Percentiles rank a stretch among this genome's conserved stretches.
These are phyloP conservation scores for Euphrasia confusa DNA, from an alignment of 257 asterid genomes.

Conservation along the genomic window DNA sequence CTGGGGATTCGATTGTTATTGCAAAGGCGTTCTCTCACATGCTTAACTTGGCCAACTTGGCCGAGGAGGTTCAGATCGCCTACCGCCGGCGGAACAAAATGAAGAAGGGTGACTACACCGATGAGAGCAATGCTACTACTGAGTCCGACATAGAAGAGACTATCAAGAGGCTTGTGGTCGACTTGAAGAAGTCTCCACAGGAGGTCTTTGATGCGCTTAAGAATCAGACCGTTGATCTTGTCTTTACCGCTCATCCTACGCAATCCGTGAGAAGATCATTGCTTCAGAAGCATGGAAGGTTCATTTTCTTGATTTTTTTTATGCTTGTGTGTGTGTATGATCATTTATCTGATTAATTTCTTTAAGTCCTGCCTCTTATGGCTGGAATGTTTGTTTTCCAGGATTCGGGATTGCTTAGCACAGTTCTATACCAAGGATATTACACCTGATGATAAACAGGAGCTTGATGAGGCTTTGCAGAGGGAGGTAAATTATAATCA, in stretches of 20 bases:
- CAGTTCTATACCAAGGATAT: constrained; percentile 48
- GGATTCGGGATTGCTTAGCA: constrained; percentile 54
- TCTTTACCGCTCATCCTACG: constrained; percentile 59
- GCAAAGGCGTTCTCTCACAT: constrained; percentile 59
- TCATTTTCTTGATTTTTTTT: background rate
- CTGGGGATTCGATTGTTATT: constrained; percentile 55
- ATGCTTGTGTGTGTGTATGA: background rate
- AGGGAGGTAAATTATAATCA: constrained; percentile 41
- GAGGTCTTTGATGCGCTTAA: constrained; percentile 56
- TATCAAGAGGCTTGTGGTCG: constrained; percentile 46
- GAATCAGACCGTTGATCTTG: constrained; percentile 62
- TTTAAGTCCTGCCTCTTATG: constrained; percentile 4
- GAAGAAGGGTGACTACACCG: constrained; percentile 54
- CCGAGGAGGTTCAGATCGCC: constrained; percentile 64
- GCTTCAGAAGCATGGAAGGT: constrained; percentile 66
- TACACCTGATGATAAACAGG: constrained; percentile 59
- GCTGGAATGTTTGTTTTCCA: constrained; percentile 21
- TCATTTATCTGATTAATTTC: background rate
- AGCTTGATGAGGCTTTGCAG: constrained; percentile 53
- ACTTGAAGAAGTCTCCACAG: constrained; percentile 54
- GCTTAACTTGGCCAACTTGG: constrained; percentile 68
- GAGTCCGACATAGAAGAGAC: constrained; percentile 65
- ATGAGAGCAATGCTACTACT: constrained; percentile 57
- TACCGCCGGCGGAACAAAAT: constrained; percentile 42
- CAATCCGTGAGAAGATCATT: constrained; percentile 54